phyloP scores from a whole-genome alignment of 1,139 yeast genomes.

The Geotrichum macrosporum region DNA sequence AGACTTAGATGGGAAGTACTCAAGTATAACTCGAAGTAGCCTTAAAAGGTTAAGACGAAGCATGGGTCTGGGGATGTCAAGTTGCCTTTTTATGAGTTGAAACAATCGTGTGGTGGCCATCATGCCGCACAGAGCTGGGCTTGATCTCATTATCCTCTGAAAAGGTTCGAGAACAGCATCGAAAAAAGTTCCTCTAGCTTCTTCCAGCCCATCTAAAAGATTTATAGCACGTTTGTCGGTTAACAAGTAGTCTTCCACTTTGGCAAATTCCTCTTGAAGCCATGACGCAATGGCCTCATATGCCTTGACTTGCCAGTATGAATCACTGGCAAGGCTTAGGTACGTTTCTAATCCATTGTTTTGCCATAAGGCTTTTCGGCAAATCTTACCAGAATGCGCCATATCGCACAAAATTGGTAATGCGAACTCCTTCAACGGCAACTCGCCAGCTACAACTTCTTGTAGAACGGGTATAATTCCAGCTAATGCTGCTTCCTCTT shows the following conservation, averaged over 20 bases:
- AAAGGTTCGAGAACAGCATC: conserved; percentile 30
- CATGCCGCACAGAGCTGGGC: conserved; percentile 24
- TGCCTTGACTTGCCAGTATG: conserved; percentile 69
- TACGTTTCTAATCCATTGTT: conserved; percentile 47
- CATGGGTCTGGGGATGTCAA: conserved; percentile 25
- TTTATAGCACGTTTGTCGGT: conserved; percentile 21
- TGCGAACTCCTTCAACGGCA: conserved; percentile 57
- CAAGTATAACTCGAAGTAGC: conserved; percentile 22
- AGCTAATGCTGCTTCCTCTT: conserved; percentile 49
- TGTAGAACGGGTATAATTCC: conserved; percentile 54
- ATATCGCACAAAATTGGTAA: conserved; percentile 62
- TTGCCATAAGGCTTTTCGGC: conserved; percentile 42
- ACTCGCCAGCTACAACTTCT: conserved; percentile 44
- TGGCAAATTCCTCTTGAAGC: conserved; percentile 36
- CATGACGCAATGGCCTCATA: conserved; percentile 51
- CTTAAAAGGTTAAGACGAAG: conserved; percentile 28
- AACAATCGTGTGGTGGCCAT: conserved; percentile 23
- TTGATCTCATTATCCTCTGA: conserved; percentile 25
- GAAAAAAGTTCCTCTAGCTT: conserved; percentile 25
- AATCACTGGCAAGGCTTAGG: conserved; percentile 49
- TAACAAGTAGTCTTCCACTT: conserved; percentile 29
- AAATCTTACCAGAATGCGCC: conserved; percentile 47
- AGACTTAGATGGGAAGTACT: conserved; percentile 11
- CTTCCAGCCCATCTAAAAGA: conserved; percentile 27
- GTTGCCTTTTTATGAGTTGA: conserved; percentile 23